Evolutionary conservation across 2,329 filamentous ascomycete genomes (phyloP).

Genomic region (Trichoderma gracile): DNA sequence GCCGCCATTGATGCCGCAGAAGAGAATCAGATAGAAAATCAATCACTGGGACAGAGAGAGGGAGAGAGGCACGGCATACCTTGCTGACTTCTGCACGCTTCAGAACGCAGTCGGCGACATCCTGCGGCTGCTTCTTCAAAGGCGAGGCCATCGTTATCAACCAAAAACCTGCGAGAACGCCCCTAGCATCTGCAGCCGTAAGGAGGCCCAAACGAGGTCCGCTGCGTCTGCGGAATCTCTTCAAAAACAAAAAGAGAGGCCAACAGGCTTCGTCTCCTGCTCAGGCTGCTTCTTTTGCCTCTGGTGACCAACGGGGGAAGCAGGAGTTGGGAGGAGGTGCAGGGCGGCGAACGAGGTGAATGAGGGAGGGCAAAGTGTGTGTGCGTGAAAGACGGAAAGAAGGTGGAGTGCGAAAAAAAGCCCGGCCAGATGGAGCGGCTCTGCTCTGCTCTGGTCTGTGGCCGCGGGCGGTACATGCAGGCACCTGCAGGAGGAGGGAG

Average conservation of each 20-base stretch:
- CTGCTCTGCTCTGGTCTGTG: neutral
- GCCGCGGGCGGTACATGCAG: no score
- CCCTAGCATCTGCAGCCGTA: conserved; percentile 12
- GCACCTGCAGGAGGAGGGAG: conserved; percentile 17
- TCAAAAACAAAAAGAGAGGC: neutral
- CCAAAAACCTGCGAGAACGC: conserved; percentile 16
- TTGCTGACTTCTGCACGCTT: conserved; percentile 75
- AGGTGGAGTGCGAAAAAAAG: conserved; percentile 18
- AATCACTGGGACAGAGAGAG: neutral
- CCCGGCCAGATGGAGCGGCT: conserved; percentile 4
- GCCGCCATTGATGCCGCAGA: conserved; percentile 5
- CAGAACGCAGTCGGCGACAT: conserved; percentile 67
- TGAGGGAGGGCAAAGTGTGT: conserved; percentile 21
- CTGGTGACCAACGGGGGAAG: neutral
- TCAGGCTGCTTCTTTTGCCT: neutral
- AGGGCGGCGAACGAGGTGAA: conserved; percentile 14
- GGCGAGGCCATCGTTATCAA: conserved; percentile 55
- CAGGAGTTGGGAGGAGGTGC: conserved; percentile 5
- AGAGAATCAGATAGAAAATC: neutral
- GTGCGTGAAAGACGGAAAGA: conserved; percentile 24
- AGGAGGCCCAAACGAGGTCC: conserved; percentile 1
- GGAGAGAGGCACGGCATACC: conserved; percentile 49
- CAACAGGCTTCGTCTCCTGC: neutral
- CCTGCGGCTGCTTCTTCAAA: conserved; percentile 64
- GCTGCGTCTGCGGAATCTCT: conserved; percentile 1